Conservation (phyloP, 805 yeast species). For the Lipomyces starkeyi region DNA sequence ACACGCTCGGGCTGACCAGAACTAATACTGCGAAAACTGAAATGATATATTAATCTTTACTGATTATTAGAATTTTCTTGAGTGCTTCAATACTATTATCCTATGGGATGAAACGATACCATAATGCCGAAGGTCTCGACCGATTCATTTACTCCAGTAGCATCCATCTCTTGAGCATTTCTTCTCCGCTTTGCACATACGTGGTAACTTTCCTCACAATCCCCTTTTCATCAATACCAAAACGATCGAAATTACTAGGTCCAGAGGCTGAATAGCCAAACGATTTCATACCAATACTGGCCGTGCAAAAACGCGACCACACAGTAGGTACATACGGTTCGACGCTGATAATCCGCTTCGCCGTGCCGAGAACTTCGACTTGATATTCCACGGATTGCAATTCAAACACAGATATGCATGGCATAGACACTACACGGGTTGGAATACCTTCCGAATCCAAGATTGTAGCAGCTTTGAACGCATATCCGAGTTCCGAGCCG, state of each 20-base stretch:
- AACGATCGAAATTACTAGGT: conserved; percentile 10
- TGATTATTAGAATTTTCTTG: too few relatives aligned
- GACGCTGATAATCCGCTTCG: conserved; percentile 5
- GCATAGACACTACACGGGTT: conserved; percentile 15
- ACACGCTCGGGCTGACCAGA: too few relatives aligned
- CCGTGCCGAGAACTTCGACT: conserved; percentile 3
- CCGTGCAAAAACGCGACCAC: conserved; percentile 18
- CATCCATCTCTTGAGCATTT: not conserved
- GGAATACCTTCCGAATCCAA: conserved; percentile 2
- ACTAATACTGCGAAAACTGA: too few relatives aligned
- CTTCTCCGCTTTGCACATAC: not conserved
- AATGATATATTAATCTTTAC: too few relatives aligned
- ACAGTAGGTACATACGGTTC: conserved; percentile 15
- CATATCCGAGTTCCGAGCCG: conserved; percentile 18
- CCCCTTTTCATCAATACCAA: conserved; percentile 13
- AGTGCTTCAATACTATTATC: too few relatives aligned
- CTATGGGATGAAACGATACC: too few relatives aligned
- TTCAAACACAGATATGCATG: conserved; percentile 13
- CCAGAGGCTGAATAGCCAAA: conserved; percentile 19
- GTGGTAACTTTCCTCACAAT: not conserved
- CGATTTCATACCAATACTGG: conserved; percentile 13
- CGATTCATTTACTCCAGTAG: not conserved
- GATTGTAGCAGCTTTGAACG: not conserved
- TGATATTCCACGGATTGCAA: conserved; percentile 13
- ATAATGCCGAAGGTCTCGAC: too few relatives aligned